These are phyloP conservation scores for Talaromyces atroroseus DNA, from an alignment of 2,329 filamentous ascomycete genomes.

Conservation along the genomic window DNA sequence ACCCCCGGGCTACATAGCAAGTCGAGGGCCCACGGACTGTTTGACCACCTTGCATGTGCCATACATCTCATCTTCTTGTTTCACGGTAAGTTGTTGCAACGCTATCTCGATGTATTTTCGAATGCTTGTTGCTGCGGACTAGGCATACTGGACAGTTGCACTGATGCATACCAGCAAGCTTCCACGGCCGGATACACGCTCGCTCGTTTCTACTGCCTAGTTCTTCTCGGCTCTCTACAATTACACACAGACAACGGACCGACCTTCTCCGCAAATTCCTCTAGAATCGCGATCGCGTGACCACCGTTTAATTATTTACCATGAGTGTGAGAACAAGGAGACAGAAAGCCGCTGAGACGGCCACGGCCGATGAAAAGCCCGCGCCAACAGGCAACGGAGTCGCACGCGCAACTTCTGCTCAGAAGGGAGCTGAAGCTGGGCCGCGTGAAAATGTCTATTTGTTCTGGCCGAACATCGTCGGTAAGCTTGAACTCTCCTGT, in stretches of 20 bases:
- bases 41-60: background rate
- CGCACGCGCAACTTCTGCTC: conserved; percentile 27
- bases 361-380: conserved; percentile 27
- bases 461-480: conserved; percentile 77
- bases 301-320: no score
- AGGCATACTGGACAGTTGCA: background rate
- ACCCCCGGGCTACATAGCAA: background rate
- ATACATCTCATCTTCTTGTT: background rate
- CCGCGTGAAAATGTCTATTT: conserved; percentile 70
- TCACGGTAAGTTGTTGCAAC: background rate
- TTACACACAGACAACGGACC: background rate
- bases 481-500: conserved; percentile 41
- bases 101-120: background rate
- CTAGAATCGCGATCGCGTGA: no score
- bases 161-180: background rate
- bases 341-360: conserved; percentile 33
- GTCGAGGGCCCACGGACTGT: background rate
- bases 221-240: background rate
- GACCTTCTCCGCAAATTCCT: background rate
- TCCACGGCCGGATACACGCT: background rate
- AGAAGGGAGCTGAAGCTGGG: conserved; percentile 27
- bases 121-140: background rate
- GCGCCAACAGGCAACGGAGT: conserved; percentile 26
- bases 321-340: conserved; percentile 37
- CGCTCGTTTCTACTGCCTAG: background rate